Evolutionary conservation across 2,329 filamentous ascomycete genomes (phyloP), one percentile per base, ranked within the genome.

Genomic region (Emergomyces africanus): DNA sequence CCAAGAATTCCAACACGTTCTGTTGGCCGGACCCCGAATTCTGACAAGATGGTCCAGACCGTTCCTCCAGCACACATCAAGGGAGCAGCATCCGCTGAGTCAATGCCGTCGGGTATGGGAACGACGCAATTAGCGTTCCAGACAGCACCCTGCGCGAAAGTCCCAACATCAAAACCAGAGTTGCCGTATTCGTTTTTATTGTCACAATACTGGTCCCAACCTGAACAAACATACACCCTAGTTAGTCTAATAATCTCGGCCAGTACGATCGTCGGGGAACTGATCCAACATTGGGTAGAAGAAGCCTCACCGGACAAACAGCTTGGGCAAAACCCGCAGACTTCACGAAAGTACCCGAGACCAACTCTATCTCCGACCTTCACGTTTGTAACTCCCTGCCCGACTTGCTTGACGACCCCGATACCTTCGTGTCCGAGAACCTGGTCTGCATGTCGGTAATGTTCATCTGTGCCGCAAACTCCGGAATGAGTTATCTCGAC

Each of bases 401-500:
- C 73, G 15, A 64, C 61, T 10, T 61, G 63, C 51, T 69, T 66
- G 4, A 75, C 69, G 0, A 70, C 50, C 1, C 72, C 72, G 0
- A 71, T 63, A 33, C 72, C 72, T 66, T 75, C 73, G 57, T 75
- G 73, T 6, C 73, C 73, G 1, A 75, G 67, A 1, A 63, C 71
- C 67, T 28, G 8, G 59, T 55, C 54, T 39, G 20, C 42, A 56
- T 53, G 58, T 18, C 46, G 14, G 61, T 69, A 72, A 63, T 79
- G 75, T 54, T 76, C 64, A 61, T 77, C 79, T 3, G 85, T 88
- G 55, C 82, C 83, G 69, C 86, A 88, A 57, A 88, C 75, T 35
- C 86, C 85, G 1, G 83, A 85, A 60, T 84, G 82, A 18, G 84
- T 87, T 62, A 88, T 75, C 59, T 78, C 79, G 67, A 88, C 68